Evolutionary conservation across 768 basidiomycete genomes (phyloP).

Genomic region (Daedalea quercina): DNA sequence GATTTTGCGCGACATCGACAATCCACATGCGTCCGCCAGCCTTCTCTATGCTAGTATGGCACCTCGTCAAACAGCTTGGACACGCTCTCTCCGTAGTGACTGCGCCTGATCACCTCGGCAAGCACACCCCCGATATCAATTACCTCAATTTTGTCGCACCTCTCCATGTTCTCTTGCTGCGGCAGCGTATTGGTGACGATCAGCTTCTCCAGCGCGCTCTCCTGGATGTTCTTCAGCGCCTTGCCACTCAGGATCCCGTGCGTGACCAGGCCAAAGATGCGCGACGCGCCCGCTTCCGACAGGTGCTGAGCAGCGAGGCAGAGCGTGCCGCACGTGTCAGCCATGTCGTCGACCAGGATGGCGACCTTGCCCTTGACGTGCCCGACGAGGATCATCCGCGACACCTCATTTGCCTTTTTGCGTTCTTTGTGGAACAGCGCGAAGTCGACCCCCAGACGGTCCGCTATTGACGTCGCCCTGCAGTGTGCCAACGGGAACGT

Average conservation of each 20-base stretch:
- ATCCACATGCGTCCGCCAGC: not conserved
- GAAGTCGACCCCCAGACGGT: conserved; percentile 93
- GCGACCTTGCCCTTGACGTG: conserved; percentile 89
- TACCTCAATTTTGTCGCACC: conserved; percentile 79
- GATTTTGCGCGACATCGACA: not conserved
- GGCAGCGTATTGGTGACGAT: conserved; percentile 99
- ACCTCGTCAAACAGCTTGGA: conserved; percentile 87
- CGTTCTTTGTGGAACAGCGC: conserved; percentile 99
- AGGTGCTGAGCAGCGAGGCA: conserved; percentile 87
- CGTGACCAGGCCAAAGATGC: conserved; percentile 89
- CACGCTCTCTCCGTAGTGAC: conserved; percentile 95
- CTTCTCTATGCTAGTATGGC: conserved; percentile 63
- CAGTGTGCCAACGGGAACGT: not conserved
- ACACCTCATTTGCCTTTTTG: conserved; percentile 92
- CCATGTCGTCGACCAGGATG: conserved; percentile 98
- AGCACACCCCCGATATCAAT: conserved; percentile 93
- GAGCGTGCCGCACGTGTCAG: conserved; percentile 93
- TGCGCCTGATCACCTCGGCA: conserved; percentile 92
- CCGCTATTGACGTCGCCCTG: conserved; percentile 96
- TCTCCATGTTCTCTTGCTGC: conserved; percentile 67
- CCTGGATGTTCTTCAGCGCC: conserved; percentile 68
- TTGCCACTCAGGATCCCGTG: conserved; percentile 94
- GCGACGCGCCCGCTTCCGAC: conserved; percentile 78
- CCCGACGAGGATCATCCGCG: conserved; percentile 93
- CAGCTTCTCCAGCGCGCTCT: conserved; percentile 81